A percentile compares a stretch with the other conserved stretches of the same genome.
Evolutionary conservation across 192 early-diverging fungal species (phyloP).

Genomic region (Coemansia reversa): DNA sequence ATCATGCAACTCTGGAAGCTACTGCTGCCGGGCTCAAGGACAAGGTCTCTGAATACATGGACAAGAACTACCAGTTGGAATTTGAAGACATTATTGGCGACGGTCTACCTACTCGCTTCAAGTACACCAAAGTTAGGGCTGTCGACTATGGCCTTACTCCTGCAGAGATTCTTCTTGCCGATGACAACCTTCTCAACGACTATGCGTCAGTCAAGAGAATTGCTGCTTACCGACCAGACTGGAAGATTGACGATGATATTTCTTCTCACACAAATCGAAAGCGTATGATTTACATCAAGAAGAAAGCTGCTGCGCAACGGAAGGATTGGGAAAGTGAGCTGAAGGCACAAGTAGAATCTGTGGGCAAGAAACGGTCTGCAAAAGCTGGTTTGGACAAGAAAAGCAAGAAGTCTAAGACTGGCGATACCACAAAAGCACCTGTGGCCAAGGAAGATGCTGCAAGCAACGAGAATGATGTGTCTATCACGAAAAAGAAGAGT

Average conservation of each 20-base stretch:
- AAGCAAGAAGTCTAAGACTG: constrained; percentile 20
- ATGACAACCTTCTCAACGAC: constrained; percentile 84
- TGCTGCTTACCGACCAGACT: constrained; percentile 73
- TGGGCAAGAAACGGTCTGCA: constrained; percentile 43
- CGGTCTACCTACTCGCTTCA: constrained; percentile 85
- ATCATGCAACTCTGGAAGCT: constrained; percentile 11
- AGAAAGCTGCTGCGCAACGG: constrained; percentile 29
- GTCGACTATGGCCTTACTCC: constrained; percentile 76
- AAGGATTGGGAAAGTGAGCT: constrained; percentile 26
- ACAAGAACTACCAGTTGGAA: constrained; percentile 89
- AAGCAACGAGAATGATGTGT: neutral
- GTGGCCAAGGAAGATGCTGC: neutral
- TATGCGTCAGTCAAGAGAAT: constrained; percentile 82
- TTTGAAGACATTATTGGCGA: constrained; percentile 87
- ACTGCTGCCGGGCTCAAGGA: constrained; percentile 37
- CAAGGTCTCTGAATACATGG: constrained; percentile 72
- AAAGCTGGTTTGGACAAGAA: constrained; percentile 15
- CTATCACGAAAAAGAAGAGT: constrained; percentile 21
- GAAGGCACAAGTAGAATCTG: constrained; percentile 25
- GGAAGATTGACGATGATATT: constrained; percentile 54
- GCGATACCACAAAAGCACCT: neutral
- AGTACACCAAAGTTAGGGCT: constrained; percentile 81
- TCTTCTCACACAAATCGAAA: constrained; percentile 59
- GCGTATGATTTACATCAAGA: constrained; percentile 54
- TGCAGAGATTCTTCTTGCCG: constrained; percentile 87